Evolutionary conservation across 495 filamentous ascomycete genomes (phyloP).

Genomic region (Neurospora sp.): DNA sequence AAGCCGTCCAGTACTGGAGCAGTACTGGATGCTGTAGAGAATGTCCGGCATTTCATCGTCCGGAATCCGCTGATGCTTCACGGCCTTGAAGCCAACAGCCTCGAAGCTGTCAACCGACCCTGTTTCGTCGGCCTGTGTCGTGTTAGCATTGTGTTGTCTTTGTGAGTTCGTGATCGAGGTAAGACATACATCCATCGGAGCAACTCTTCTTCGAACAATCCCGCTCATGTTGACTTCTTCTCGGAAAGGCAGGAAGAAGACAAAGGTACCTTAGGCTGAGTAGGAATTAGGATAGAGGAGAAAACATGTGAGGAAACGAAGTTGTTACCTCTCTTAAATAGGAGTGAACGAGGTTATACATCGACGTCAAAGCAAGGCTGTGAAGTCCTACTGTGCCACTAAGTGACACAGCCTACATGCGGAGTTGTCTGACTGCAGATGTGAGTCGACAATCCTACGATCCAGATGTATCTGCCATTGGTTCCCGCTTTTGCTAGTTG

Average conservation of each 20-base stretch:
- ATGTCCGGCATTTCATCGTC: conserved; percentile 25
- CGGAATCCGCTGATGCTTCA: neutral
- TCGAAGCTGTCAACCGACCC: conserved; percentile 18
- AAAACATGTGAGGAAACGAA: neutral
- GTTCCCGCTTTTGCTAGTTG: neutral
- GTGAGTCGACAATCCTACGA: neutral
- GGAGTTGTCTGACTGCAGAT: neutral
- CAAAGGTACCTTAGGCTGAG: neutral
- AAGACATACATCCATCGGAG: neutral
- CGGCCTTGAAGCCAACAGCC: conserved; percentile 13
- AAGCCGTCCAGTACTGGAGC: conserved; percentile 11
- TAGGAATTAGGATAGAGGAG: neutral
- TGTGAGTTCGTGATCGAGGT: neutral
- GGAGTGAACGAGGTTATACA: neutral
- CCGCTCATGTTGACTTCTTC: neutral
- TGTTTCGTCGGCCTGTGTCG: neutral
- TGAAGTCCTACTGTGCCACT: neutral
- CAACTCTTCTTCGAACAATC: neutral
- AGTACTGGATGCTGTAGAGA: conserved; percentile 21
- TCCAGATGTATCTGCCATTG: neutral
- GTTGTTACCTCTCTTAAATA: neutral
- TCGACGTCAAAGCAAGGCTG: neutral
- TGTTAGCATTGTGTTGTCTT: neutral
- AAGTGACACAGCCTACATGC: neutral
- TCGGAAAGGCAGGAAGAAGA: neutral